Conservation (phyloP, 108 stramenopile genomes). For the Mayamaea pseudoterrestris region DNA sequence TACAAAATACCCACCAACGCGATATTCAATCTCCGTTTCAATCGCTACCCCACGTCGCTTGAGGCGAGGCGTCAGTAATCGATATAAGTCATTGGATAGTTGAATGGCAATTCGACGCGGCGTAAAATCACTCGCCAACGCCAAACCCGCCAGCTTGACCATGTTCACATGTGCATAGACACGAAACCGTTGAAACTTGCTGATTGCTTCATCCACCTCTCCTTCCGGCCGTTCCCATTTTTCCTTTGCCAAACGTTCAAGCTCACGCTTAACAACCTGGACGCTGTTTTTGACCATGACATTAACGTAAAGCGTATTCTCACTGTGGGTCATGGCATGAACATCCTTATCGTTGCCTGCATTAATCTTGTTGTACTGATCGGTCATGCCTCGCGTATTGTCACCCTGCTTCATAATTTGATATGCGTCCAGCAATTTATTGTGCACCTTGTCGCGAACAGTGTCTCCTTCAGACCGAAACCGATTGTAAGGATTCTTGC, state of each 20-base stretch:
- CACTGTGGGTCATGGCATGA: background rate
- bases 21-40: constrained; percentile 70
- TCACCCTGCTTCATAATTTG: constrained; percentile 65
- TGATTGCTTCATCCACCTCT: constrained; percentile 7
- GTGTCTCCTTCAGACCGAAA: constrained; percentile 33
- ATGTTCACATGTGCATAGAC: constrained; percentile 44
- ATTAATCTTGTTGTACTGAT: constrained; percentile 33
- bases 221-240: constrained; percentile 48
- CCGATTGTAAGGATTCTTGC: constrained; percentile 17
- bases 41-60: constrained; percentile 58
- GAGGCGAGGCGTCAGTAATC: constrained; percentile 46
- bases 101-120: constrained; percentile 48
- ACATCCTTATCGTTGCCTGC: constrained; percentile 12
- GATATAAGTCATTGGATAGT: constrained; percentile 64
- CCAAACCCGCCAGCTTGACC: constrained; percentile 58
- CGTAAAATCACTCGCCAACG: constrained; percentile 57
- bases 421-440: constrained; percentile 64
- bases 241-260: constrained; percentile 55
- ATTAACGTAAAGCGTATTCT: constrained; percentile 56
- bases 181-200: constrained; percentile 47
- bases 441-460: constrained; percentile 30
- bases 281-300: constrained; percentile 70
- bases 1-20: constrained; percentile 70
- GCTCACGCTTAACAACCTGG: constrained; percentile 56
- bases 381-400: constrained; percentile 8